These are phyloP conservation scores for Trichoderma guizhouense DNA, from an alignment of 2,329 filamentous ascomycete species.

Conservation along the genomic window DNA sequence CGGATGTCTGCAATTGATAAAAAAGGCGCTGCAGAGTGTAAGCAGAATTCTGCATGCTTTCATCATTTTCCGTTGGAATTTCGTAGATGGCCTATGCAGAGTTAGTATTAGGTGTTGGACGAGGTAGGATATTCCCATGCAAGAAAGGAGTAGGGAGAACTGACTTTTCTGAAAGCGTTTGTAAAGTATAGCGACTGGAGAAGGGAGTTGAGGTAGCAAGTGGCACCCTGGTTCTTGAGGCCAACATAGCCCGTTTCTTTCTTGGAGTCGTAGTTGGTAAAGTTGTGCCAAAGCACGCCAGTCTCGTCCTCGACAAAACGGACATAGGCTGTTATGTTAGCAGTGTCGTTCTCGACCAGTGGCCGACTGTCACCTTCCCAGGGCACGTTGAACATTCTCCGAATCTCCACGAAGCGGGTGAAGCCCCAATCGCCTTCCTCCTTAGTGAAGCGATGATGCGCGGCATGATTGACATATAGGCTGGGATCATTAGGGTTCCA, in stretches of 20 bases:
- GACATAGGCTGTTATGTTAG: slow-evolving; percentile 79
- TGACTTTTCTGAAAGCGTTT: slow-evolving; percentile 88
- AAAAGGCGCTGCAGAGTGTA: slow-evolving; percentile 93
- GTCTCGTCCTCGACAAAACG: slow-evolving; percentile 83
- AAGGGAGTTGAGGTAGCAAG: slow-evolving; percentile 82
- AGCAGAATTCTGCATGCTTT: slow-evolving; percentile 79
- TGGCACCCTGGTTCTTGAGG: slow-evolving; percentile 93
- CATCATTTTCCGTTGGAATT: slow-evolving; percentile 86
- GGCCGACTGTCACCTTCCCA: slow-evolving; percentile 70
- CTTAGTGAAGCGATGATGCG: slow-evolving; percentile 93
- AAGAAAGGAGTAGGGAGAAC: neutral
- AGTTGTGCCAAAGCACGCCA: slow-evolving; percentile 86
- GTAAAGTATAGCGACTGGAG: slow-evolving; percentile 83
- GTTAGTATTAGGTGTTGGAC: slow-evolving; percentile 18
- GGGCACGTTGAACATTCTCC: slow-evolving; percentile 74
- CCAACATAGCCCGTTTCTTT: slow-evolving; percentile 97
- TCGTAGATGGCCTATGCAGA: slow-evolving; percentile 78
- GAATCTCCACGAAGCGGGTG: slow-evolving; percentile 88
- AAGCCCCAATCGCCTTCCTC: slow-evolving; percentile 99
- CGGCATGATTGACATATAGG: slow-evolving; percentile 73
- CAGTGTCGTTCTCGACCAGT: slow-evolving; percentile 71
- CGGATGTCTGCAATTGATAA: slow-evolving; percentile 87
- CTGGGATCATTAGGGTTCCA: slow-evolving; percentile 94
- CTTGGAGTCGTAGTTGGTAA: slow-evolving; percentile 96
- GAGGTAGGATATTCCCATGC: neutral